phyloP scores from a whole-genome alignment of 2,329 filamentous ascomycete genomes.

The Albophoma yamanashiensis region DNA sequence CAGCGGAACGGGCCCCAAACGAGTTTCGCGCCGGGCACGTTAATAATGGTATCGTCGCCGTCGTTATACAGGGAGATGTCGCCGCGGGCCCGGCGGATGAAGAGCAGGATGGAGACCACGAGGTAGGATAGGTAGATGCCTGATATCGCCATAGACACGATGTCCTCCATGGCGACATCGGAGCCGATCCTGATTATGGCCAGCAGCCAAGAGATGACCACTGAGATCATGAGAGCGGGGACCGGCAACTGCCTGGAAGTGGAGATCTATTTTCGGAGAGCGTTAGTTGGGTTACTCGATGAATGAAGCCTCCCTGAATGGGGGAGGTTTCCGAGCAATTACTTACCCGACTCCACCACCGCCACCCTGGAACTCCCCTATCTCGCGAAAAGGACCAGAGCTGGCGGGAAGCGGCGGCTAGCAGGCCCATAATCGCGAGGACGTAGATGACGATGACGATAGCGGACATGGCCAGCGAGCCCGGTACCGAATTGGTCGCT shows the following conservation, averaged over 20 bases:
- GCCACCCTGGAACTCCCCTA: background rate
- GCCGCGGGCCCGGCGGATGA: background rate
- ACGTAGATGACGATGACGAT: background rate
- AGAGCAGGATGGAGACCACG: background rate
- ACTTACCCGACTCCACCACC: background rate
- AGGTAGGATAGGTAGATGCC: background rate
- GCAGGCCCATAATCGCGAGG: background rate
- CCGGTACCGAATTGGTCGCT: background rate
- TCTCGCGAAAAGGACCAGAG: background rate
- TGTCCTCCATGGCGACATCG: background rate
- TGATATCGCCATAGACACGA: background rate
- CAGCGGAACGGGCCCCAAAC: background rate
- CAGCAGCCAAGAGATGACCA: background rate
- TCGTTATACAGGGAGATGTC: background rate
- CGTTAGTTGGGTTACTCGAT: background rate
- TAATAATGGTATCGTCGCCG: background rate
- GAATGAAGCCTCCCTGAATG: too few relatives aligned
- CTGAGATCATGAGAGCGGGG: background rate
- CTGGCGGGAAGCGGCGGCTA: background rate
- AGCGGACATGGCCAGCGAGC: background rate
- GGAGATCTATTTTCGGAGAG: background rate
- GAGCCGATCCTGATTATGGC: background rate
- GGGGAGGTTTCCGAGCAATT: background rate
- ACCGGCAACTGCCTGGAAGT: background rate
- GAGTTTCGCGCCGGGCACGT: background rate